Base-by-base conservation (phyloP, 805 yeast species). In the Pichia cabralensis region DNA sequence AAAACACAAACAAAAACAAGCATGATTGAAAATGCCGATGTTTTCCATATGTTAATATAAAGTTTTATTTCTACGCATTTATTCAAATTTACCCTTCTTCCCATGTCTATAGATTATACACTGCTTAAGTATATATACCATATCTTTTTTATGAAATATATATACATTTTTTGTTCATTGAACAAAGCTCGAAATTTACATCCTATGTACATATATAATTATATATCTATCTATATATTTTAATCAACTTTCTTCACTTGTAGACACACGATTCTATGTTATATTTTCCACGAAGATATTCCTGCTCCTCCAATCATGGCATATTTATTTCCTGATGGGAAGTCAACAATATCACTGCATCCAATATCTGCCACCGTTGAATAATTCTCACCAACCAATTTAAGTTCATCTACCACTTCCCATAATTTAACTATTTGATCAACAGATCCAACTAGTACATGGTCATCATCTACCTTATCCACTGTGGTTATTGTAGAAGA, bases 351-450 rank as follows among this genome's bases (percentile, higher is more conserved):
- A 33, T 65, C 83, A 20, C 76, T 56, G 30, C 85, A 76, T 0
- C 95, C 96, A 0, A 96, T 84, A 49, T 89, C 98, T 0, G 96
- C 94, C 23, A 86, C 74, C 0, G 95, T 78, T 2, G 95, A 83
- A 53, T 80, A 82, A 29, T 53, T 53, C 1, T 68, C 61, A 8
- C 66, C 64, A 1, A 53, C 6, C 17, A 65, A 39, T 4, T 30
- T 36, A 20, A 73, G 36, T 3, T 38, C 35, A 25, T 61, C 54
- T n/a, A 48, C 50, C 5, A 63, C 41, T 4, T 55, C 40, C 96
- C 96, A 88, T 5, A 68, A 33, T 35, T 80, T 65, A 1, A 83
- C 61, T 5, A 74, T 64, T 54, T 92, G 98, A 48, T 92, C 98
- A 4, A 85, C 94, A 0, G 95, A 79, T 0, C 81, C 72, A 1